Evolutionary conservation across 73 alveolate genomes (phyloP).

Genomic region (Paramecium biaurelia): DNA sequence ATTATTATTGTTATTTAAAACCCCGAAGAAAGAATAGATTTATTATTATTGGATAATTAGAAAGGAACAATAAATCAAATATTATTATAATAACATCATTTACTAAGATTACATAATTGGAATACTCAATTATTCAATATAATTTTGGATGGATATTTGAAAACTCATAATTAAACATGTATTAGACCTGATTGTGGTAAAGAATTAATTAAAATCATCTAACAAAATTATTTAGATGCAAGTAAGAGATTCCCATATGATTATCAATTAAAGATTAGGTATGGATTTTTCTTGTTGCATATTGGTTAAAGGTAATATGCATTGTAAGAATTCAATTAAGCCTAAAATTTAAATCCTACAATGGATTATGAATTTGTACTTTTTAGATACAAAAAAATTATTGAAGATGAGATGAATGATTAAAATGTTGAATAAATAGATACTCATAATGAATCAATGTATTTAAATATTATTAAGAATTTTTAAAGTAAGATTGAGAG

Average conservation of each 20-base stretch:
- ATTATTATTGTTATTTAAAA: neutral
- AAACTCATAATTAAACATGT: neutral
- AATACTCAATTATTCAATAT: neutral
- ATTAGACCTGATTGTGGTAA: conserved; percentile 30
- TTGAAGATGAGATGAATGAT: conserved; percentile 51
- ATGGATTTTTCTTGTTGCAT: neutral
- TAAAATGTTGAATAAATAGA: neutral
- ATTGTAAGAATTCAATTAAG: neutral
- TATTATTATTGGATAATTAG: neutral
- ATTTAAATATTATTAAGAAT: neutral
- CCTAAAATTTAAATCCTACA: neutral
- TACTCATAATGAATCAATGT: conserved; percentile 11
- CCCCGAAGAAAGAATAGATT: conserved; percentile 33
- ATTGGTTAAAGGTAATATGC: conserved; percentile 18
- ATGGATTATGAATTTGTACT: conserved; percentile 13
- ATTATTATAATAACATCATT: neutral
- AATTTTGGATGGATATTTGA: conserved; percentile 11
- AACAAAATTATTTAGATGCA: conserved; percentile 33
- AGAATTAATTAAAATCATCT: neutral
- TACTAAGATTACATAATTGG: conserved; percentile 16
- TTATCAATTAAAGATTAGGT: neutral
- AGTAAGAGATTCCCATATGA: conserved; percentile 43
- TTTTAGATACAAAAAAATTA: neutral
- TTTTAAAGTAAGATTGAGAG: conserved; percentile 3
- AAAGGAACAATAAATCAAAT: neutral